Evolutionary conservation across 208 protist species (phyloP).

Genomic region (Wallacemonas sp.): DNA sequence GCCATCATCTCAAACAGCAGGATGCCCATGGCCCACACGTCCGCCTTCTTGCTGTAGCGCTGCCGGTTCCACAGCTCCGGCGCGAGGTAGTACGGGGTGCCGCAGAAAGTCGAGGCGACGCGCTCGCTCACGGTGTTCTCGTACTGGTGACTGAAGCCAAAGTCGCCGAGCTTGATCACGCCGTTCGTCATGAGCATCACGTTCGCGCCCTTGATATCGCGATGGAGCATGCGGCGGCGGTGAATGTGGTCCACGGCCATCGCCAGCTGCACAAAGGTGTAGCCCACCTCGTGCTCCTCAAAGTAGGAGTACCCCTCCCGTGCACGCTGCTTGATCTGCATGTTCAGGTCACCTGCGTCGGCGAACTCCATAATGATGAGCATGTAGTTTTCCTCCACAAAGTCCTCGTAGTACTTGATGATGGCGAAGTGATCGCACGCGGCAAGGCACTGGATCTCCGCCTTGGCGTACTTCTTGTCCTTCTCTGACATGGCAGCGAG

Average conservation of each 20-base stretch:
- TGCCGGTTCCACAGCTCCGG: slow-evolving; percentile 90
- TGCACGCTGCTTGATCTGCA: slow-evolving; percentile 74
- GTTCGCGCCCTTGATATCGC: slow-evolving; percentile 89
- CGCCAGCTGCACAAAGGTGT: slow-evolving; percentile 81
- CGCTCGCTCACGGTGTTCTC: slow-evolving; percentile 76
- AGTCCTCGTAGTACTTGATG: slow-evolving; percentile 84
- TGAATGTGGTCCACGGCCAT: slow-evolving; percentile 88
- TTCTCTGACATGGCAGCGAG: slow-evolving; percentile 81
- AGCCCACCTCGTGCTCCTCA: slow-evolving; percentile 80
- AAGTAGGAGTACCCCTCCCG: slow-evolving; percentile 58
- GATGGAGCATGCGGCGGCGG: slow-evolving; percentile 79
- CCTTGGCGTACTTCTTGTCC: slow-evolving; percentile 89
- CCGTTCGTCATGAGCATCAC: slow-evolving; percentile 83
- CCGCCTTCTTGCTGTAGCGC: slow-evolving; percentile 91
- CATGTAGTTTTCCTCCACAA: slow-evolving; percentile 58
- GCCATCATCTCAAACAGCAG: slow-evolving; percentile 86
- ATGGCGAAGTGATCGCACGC: slow-evolving; percentile 88
- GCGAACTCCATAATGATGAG: slow-evolving; percentile 90
- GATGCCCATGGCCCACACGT: slow-evolving; percentile 90
- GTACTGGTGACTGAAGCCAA: slow-evolving; percentile 83
- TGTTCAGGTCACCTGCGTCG: slow-evolving; percentile 82
- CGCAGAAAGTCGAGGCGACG: slow-evolving; percentile 82
- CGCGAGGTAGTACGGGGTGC: slow-evolving; percentile 92
- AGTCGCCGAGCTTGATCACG: slow-evolving; percentile 86
- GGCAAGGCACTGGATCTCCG: slow-evolving; percentile 91